Base-by-base conservation (phyloP, 2,329 filamentous ascomycete genomes). In the Monosporascus sp. region DNA sequence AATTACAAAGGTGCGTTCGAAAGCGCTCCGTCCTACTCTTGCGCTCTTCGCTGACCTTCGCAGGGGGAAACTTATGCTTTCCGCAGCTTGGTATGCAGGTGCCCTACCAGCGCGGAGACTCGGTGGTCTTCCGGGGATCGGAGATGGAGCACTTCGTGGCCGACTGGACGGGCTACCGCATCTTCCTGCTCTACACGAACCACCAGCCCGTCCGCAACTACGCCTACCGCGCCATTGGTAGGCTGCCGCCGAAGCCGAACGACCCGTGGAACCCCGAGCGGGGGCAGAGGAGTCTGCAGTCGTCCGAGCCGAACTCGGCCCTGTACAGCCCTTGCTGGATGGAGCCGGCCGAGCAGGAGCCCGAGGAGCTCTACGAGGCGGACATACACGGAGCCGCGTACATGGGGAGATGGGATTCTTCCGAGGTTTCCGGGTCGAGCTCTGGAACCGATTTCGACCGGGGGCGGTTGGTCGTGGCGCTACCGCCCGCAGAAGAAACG, bases 81-180 rank as follows among this genome's bases (percentile, higher is more conserved):
- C 52, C 55, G 6, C 52, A 53, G 22, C 48, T 57, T 3, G 55
- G 44, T 3, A 8, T 52, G 14, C 45, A 57, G 39, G 31, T 57
- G 50, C 47, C 45, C 1, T 51, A 57, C 24, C 50, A 51, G 37
- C 24, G 42, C 7, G 55, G 55, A 6, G 55, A 57, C 38, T 31
- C 42, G 7, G 49, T 53, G 11, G 48, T 53, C 17, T 57, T 57
- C 38, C 52, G 52, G 22, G 55, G 55, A 4, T 36, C 50, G 4
- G 55, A 57, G 49, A 25, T 57, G 38, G 55, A 54, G 38, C 55
- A 57, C 50, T 57, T 57, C 25, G 52, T 57, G 6, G 9, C 44
- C 25, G 55, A 57, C 44, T 57, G 55, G 55, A 46, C 42, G 4
- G 55, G 55, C 37, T 52, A 57, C 36, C 55, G 55, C 11, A 47